Conservation (phyloP, 768 basidiomycete species). For the Russula dissimulans region DNA sequence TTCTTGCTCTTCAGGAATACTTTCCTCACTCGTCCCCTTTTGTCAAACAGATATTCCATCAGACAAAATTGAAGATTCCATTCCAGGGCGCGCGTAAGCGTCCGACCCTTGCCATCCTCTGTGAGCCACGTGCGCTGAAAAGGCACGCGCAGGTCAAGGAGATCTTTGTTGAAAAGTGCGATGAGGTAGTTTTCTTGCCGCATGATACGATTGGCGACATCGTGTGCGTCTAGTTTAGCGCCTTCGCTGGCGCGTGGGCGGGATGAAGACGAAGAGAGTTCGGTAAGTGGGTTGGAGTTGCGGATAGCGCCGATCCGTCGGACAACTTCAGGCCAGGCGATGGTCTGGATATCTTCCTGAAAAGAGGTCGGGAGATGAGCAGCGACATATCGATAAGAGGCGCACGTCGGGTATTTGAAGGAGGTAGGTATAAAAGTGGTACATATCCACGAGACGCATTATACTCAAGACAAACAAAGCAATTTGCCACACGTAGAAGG, state of each 20-base stretch:
- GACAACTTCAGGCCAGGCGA: conserved; percentile 94
- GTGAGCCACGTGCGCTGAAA: conserved; percentile 51
- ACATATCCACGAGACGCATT: conserved; percentile 83
- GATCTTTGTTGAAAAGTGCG: conserved; percentile 93
- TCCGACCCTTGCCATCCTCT: conserved; percentile 60
- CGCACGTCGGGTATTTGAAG: conserved; percentile 90
- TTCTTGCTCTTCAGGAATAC: conserved; percentile 86
- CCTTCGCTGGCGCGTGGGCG: conserved; percentile 54
- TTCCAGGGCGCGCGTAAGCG: conserved; percentile 83
- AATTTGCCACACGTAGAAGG: conserved; percentile 86
- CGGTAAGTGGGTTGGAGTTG: conserved; percentile 88
- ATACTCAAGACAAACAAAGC: conserved; percentile 67
- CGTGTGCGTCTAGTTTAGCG: conserved; percentile 93
- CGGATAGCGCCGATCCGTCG: conserved; percentile 82
- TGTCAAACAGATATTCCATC: conserved; percentile 90
- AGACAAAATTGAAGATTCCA: conserved; percentile 97
- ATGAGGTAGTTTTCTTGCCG: conserved; percentile 98
- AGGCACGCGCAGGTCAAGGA: conserved; percentile 82
- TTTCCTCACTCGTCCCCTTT: conserved; percentile 81
- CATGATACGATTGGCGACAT: conserved; percentile 96
- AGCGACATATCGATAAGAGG: conserved; percentile 11
- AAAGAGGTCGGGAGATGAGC: conserved; percentile 8
- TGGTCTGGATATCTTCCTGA: conserved; percentile 94
- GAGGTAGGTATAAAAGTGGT: conserved; percentile 90
- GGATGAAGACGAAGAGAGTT: conserved; percentile 55